Evolutionary conservation across 2,329 filamentous ascomycete genomes (phyloP), one percentile per base, ranked within the genome.

Genomic region (Myriosclerotinia scirpicola): DNA sequence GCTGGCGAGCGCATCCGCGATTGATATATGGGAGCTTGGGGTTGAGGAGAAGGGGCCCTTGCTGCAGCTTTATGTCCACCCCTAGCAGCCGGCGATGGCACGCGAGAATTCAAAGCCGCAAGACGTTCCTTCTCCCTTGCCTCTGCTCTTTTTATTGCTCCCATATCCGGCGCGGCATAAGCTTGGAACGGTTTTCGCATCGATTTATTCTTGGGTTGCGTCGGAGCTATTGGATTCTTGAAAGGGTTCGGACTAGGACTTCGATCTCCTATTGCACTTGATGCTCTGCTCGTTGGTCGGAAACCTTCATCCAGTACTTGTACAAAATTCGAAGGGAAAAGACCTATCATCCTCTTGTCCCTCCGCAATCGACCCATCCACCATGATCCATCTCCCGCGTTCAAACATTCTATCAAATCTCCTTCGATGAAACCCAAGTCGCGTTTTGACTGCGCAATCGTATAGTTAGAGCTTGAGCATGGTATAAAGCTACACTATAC

Each of bases 241-340:
- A 73, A 75, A 17, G 75, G 75, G 68, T 72, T 76, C 26, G 72
- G 75, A 62, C 74, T 77, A 17, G 74, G 72, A 38, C 73, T 72
- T 34, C 73, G 71, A 62, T 75, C 68, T 46, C 74, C 72, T 71
- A 76, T 70, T 1, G 86, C 85, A 73, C 86, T 88, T 64, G 81
- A 82, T 40, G 85, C 83, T 75, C 88, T 81, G 54, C 82, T 82
- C 73, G 88, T 87, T 68, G 95, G 95, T 67, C 91, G 88, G 77
- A 96, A 98, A 77, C 88, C 86, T 68, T 95, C 87, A 65, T 91
- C 90, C 42, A 99, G 84, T 7, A 99, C 85, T 77, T 96, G 87
- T 76, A 99, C 95, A 76, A 99, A 99, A 80, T 99, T 99, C 75
- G 93, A 97, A 0, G 95, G 95, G 75, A 99, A 99, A 26, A 95